These are phyloP conservation scores for Rhodotorula paludigena DNA, from an alignment of 768 basidiomycete genomes.

Conservation along the genomic window DNA sequence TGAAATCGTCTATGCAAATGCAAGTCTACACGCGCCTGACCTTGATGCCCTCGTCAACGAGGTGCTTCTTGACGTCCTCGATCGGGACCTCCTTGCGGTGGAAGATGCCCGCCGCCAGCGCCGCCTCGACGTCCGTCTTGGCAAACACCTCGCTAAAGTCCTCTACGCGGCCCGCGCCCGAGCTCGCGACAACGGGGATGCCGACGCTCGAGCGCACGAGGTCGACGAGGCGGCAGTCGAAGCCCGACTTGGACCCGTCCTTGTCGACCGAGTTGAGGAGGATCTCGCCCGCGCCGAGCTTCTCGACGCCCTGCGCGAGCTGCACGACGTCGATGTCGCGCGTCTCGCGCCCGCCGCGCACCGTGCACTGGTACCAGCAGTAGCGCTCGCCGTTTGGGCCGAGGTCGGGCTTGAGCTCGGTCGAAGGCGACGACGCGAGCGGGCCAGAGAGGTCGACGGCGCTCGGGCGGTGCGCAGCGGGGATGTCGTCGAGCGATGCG, in stretches of 20 bases:
- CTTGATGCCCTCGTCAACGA: conserved; percentile 43
- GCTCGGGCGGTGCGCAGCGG: conserved; percentile 52
- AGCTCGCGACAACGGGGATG: conserved; percentile 91
- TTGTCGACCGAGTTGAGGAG: conserved; percentile 93
- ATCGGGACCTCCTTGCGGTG: conserved; percentile 85
- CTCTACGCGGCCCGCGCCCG: conserved; percentile 74
- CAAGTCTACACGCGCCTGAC: conserved; percentile 36
- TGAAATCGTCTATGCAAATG: not conserved
- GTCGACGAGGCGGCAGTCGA: conserved; percentile 75
- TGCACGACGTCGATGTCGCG: conserved; percentile 81
- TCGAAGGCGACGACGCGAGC: conserved; percentile 44
- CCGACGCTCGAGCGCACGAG: conserved; percentile 69
- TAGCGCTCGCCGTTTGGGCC: conserved; percentile 56
- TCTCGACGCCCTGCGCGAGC: conserved; percentile 84
- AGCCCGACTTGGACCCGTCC: conserved; percentile 87
- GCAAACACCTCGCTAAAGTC: conserved; percentile 87
- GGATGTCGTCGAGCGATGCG: conserved; percentile 50
- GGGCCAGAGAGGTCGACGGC: conserved; percentile 41
- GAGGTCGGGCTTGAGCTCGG: conserved; percentile 45
- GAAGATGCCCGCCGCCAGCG: conserved; percentile 93
- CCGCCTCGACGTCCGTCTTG: conserved; percentile 68
- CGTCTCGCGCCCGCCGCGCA: conserved; percentile 80
- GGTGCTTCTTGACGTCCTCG: conserved; percentile 63
- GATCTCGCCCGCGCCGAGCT: conserved; percentile 89
- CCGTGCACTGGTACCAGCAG: conserved; percentile 99